Evolutionary conservation across 371 early-diverging fungal species (phyloP), one percentile per base, ranked within the genome.

Genomic region (Rhizopus arrhizus): DNA sequence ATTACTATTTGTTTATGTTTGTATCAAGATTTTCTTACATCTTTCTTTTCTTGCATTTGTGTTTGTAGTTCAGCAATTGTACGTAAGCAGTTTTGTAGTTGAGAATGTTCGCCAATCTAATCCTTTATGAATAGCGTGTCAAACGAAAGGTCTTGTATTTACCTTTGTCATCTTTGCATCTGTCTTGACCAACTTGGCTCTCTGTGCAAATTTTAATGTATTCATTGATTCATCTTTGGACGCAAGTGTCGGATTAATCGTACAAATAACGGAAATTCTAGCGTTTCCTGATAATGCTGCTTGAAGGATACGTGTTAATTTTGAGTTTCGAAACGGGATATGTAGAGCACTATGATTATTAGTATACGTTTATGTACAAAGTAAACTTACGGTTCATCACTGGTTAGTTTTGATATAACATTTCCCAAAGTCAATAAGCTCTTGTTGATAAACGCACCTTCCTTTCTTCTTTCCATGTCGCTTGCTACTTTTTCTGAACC

Each of bases 391-490:
- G 72, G 69, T 46, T 61, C 69, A 4, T 84, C 86, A 38, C 88
- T 89, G 4, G 92, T 88, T 15, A 93, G 58, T 59, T 88, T 87
- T 6, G 89, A 81, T 52, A 97, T 93, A 35, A 97, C 97, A 28
- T 88, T 91, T 42, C 93, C 94, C 1, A 95, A 76, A 1, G 93
- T 89, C 41, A 90, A 68, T n/a, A 97, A 74, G 48, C 89, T 91
- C 69, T 90, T 94, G 79, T 97, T 97, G 66, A 97, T 97, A 62
- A 80, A 89, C 12, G 89, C 88, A 11, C 95, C 93, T 74, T 97
- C 97, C 70, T 91, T 92, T 54, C 94, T 81, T 41, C 96, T 65
- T 9, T 89, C 89, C 7, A 80, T 68, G 58, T 89, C 83, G 5
- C 85, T 81, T 4, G 89, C 68, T 6, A 88, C 89, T 69, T 95